These are phyloP conservation scores for Penicillium tannophilum DNA, from an alignment of 495 filamentous ascomycete species.

Conservation along the genomic window DNA sequence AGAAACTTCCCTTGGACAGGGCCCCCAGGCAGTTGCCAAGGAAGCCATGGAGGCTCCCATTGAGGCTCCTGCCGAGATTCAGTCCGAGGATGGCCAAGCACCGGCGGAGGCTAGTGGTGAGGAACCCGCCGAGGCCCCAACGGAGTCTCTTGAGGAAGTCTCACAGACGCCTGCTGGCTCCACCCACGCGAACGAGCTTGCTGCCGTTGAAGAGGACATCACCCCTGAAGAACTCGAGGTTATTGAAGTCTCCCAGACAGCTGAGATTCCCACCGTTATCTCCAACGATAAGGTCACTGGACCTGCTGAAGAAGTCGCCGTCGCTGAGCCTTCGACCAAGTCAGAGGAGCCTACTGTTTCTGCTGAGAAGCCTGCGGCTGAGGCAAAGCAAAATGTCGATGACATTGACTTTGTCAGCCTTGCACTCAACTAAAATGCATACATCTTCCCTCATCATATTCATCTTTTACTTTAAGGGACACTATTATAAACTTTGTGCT, in stretches of 20 bases:
- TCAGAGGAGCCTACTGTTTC: constrained; percentile 3
- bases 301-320: constrained; percentile 4
- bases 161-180: constrained; percentile 2
- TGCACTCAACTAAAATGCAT: constrained; percentile 27
- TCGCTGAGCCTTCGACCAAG: constrained; percentile 12
- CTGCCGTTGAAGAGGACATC: not conserved
- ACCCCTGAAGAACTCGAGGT: constrained; percentile 3
- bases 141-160: constrained; percentile 1
- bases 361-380: constrained; percentile 12
- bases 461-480: constrained; percentile 14
- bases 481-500: constrained; percentile 16
- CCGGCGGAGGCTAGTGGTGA: not conserved
- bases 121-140: not conserved
- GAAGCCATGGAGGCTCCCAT: not conserved
- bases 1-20: not conserved
- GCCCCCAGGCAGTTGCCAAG: not conserved
- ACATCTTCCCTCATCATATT: not conserved
- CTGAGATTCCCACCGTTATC: not conserved
- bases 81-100: not conserved
- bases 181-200: constrained; percentile 4
- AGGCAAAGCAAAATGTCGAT: constrained; percentile 21
- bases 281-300: not conserved
- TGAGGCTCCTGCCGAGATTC: constrained; percentile 8
- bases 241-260: not conserved
- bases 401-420: constrained; percentile 36